Evolutionary conservation across 768 basidiomycete species (phyloP), one percentile per base, ranked within the genome.

Genomic region (Tylopilus vinaceipallidus): DNA sequence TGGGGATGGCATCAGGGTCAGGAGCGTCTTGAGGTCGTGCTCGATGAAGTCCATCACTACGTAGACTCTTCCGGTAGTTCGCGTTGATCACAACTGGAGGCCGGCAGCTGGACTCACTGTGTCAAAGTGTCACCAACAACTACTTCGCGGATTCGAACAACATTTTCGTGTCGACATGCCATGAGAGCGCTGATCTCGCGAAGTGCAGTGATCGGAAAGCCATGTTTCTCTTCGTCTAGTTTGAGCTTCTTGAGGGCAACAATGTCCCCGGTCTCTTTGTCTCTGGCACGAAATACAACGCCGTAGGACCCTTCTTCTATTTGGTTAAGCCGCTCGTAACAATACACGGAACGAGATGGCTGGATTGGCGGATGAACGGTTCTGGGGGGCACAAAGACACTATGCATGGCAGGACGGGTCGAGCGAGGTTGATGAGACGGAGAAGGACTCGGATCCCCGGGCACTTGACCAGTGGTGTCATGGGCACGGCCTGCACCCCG

Each of bases 11-110:
- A 98, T 98, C 53, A 91, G 74, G 22, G 88, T 90, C 49, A 99
- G 79, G 44, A 99, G 80, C 6, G 95, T 88, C 72, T 99, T 99
- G 67, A 99, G 86, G 68, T 99, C 97, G 69, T 99, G 97, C 70
- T 99, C 97, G 65, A 99, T 95, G 65, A 99, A 99, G 68, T 97
- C 94, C 95, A 97, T 97, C 30, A 98, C 97, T 56, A 99, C 95
- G 69, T 95, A 99, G 37, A 98, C 92, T 75, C 97, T 98, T 64
- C 39, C 36, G 58, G 53, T 55, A 19, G 24, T 41, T 42, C 23
- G 33, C 49, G 47, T 49, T 56, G 48, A 46, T 54, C 35, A 23
- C 24, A 46, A 49, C 26, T 38, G 32, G 27, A 42, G 26, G 41
- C 4, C 39, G 26, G 49, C 13, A 29, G 34, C 58, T 62, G 54